Evolutionary conservation across 2,329 filamentous ascomycete genomes (phyloP).

Genomic region (Metarhizium guizhouense): DNA sequence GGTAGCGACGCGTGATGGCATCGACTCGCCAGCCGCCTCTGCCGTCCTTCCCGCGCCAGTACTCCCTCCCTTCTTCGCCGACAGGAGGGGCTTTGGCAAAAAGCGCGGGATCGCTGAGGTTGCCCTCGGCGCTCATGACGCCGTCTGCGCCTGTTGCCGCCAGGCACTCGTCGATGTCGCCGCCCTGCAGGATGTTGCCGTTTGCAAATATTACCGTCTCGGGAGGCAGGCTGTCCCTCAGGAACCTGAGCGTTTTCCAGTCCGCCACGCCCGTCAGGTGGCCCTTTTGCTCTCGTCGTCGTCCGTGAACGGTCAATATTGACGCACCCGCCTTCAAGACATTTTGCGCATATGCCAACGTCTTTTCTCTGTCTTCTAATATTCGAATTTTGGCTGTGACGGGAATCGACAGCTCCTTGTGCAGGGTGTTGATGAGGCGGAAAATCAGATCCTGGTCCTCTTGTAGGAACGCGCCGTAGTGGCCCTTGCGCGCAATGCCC

Average conservation of each 20-base stretch:
- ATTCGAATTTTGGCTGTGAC: constrained; percentile 94
- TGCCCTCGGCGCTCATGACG: constrained; percentile 94
- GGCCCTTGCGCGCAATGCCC: constrained; percentile 82
- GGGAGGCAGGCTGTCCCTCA: constrained; percentile 72
- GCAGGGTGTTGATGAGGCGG: constrained; percentile 73
- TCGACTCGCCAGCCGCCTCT: constrained; percentile 84
- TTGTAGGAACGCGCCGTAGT: constrained; percentile 91
- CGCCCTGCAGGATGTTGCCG: constrained; percentile 78
- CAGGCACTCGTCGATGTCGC: constrained; percentile 69
- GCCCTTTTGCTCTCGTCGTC: constrained; percentile 85
- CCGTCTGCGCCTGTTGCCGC: constrained; percentile 80
- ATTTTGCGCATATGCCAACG: constrained; percentile 80
- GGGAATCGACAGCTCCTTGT: constrained; percentile 68
- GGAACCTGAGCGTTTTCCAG: constrained; percentile 74
- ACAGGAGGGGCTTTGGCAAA: constrained; percentile 61
- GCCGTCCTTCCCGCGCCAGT: constrained; percentile 74
- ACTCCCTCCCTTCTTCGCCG: constrained; percentile 65
- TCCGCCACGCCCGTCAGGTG: constrained; percentile 91
- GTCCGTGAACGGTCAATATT: constrained; percentile 86
- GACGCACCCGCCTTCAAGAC: constrained; percentile 83
- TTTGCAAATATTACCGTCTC: constrained; percentile 96
- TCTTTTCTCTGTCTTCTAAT: constrained; percentile 77
- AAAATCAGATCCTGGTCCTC: constrained; percentile 83
- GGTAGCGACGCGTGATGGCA: constrained; percentile 75
- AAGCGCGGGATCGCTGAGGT: constrained; percentile 82